phyloP scores from a whole-genome alignment of 2,329 filamentous ascomycete genomes.

The Tothia fuscella region DNA sequence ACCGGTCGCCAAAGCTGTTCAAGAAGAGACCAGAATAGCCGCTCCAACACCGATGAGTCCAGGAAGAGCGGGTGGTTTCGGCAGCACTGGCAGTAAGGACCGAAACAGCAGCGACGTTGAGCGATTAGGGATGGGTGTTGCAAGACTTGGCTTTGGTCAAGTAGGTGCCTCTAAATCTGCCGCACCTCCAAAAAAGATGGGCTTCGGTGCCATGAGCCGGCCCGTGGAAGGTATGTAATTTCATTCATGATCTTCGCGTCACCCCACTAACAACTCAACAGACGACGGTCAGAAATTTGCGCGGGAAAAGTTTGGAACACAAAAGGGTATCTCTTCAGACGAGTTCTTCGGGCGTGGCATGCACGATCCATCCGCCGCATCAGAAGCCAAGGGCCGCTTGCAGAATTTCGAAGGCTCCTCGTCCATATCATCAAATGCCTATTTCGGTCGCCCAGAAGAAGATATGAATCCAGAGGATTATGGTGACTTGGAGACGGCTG shows the following conservation, averaged over 20 bases:
- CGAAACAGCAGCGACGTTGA: conserved; percentile 67
- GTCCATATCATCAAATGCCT: conserved; percentile 89
- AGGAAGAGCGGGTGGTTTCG: conserved; percentile 45
- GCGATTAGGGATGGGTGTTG: conserved; percentile 78
- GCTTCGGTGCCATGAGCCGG: conserved; percentile 79
- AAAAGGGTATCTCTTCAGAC: conserved; percentile 95
- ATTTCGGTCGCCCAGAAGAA: conserved; percentile 89
- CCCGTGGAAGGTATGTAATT: conserved; percentile 46
- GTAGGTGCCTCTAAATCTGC: conserved; percentile 51
- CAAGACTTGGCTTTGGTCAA: conserved; percentile 78
- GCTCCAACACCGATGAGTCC: conserved; percentile 67
- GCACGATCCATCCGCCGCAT: conserved; percentile 68
- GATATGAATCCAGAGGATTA: conserved; percentile 59
- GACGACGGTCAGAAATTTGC: conserved; percentile 74
- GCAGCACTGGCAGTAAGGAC: conserved; percentile 42
- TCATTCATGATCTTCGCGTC: conserved; percentile 1
- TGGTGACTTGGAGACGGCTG: conserved; percentile 81
- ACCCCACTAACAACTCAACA: conserved; percentile 15
- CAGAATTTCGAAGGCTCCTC: conserved; percentile 88
- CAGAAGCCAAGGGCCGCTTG: conserved; percentile 76
- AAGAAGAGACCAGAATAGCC: conserved; percentile 51
- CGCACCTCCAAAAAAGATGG: conserved; percentile 57
- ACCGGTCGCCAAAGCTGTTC: conserved; percentile 20
- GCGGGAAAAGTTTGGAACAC: conserved; percentile 73
- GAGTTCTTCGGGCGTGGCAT: conserved; percentile 92